These are phyloP conservation scores for Berkeleyomyces basicola DNA, from an alignment of 2,329 filamentous ascomycete genomes.

Conservation along the genomic window DNA sequence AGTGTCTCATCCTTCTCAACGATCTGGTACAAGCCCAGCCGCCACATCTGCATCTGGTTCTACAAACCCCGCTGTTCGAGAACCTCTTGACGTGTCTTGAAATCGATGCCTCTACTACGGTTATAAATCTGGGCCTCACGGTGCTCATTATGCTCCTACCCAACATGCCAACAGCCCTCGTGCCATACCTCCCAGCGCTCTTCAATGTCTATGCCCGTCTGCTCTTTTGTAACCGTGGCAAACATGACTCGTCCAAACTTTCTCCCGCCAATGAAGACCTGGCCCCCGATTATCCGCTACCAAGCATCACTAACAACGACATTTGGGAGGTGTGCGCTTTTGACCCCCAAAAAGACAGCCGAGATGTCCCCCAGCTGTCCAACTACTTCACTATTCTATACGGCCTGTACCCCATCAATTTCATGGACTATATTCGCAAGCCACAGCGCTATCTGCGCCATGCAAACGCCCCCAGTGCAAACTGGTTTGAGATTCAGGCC, in stretches of 20 bases:
- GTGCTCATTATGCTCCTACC: slow-evolving; percentile 68
- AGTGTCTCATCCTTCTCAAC: slow-evolving; percentile 49
- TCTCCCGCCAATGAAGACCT: slow-evolving; percentile 13
- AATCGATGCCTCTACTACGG: slow-evolving; percentile 59
- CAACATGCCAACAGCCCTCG: slow-evolving; percentile 58
- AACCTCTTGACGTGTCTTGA: slow-evolving; percentile 59
- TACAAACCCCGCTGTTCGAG: slow-evolving; percentile 55
- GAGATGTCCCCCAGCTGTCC: slow-evolving; percentile 47
- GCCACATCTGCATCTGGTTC: slow-evolving; percentile 59
- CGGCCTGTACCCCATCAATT: slow-evolving; percentile 69
- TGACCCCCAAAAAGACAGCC: slow-evolving; percentile 44
- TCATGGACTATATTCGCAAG: slow-evolving; percentile 73
- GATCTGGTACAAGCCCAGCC: slow-evolving; percentile 60
- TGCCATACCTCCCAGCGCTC: slow-evolving; percentile 50
- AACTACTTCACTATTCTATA: slow-evolving; percentile 73
- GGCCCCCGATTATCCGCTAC: slow-evolving; percentile 1
- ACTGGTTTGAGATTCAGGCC: slow-evolving; percentile 64
- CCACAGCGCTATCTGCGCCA: slow-evolving; percentile 63
- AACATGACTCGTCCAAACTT: slow-evolving; percentile 24
- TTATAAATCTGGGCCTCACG: slow-evolving; percentile 59
- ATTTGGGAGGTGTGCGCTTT: slow-evolving; percentile 50
- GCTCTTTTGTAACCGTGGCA: slow-evolving; percentile 57
- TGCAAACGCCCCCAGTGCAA: slow-evolving; percentile 49
- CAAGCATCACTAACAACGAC: slow-evolving; percentile 19
- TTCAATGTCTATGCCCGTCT: slow-evolving; percentile 71